phyloP scores from a whole-genome alignment of 305 asterid species.

The Fraxinus latifolia region DNA sequence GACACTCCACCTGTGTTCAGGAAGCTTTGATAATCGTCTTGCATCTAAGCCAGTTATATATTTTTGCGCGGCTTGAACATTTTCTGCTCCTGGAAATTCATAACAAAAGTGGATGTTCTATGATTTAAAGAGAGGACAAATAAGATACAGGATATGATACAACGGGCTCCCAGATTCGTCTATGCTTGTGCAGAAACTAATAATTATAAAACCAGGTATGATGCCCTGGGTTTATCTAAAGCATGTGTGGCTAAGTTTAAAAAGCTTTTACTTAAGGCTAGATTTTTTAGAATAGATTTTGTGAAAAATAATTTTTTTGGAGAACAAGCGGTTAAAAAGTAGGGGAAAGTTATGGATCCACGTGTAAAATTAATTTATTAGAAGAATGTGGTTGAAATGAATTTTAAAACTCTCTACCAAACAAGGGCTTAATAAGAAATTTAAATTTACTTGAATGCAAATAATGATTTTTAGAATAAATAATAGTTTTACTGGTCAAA shows the following conservation, averaged over 20 bases:
- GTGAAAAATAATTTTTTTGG: background rate
- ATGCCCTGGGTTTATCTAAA: background rate
- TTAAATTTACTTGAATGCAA: background rate
- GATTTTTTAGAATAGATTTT: background rate
- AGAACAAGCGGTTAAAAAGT: background rate
- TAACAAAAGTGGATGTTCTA: background rate
- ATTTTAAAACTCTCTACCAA: background rate
- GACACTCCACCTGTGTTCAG: constrained; percentile 73
- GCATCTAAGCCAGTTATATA: constrained; percentile 94
- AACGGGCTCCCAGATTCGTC: background rate
- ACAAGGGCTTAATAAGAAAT: background rate
- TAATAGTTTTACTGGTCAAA: background rate
- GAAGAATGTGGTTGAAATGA: background rate
- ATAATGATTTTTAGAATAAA: background rate
- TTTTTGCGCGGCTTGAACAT: constrained; percentile 90
- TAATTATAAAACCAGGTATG: background rate
- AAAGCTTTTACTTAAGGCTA: background rate
- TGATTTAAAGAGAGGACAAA: background rate
- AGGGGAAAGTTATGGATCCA: background rate
- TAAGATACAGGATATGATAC: background rate
- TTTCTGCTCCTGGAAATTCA: constrained; percentile 58
- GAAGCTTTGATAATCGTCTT: constrained; percentile 85
- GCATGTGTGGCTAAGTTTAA: background rate
- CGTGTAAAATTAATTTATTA: background rate
- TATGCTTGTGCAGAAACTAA: background rate